Base-by-base conservation (phyloP, 2,329 filamentous ascomycete species). In the Phialocephala sp. region DNA sequence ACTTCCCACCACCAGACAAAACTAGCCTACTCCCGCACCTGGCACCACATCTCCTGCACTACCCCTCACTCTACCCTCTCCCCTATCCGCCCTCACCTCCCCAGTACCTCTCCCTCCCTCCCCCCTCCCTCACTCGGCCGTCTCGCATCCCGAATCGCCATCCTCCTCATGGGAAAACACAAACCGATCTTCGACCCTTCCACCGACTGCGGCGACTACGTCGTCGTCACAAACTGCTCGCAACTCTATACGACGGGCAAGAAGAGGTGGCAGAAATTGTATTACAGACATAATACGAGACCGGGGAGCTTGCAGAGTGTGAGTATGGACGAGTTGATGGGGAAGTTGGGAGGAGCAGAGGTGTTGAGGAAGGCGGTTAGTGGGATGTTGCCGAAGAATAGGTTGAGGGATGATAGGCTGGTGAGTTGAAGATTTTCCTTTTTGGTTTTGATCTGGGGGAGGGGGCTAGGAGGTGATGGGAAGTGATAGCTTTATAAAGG, bases 191-290 rank as follows among this genome's bases (percentile, higher is more conserved):
- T 89, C 82, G 92, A 98, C 81, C 95, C 95, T 1, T 97, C 93
- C 24, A 97, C 94, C 68, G 95, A 99, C 84, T 98, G 95, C 85
- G 95, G 95, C 73, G 95, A 99, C 87, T 99, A 99, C 80, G 94
- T 99, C 14, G 94, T 99, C 0, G 94, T 95, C 60, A 92, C 92
- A 43, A 90, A 93, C 78, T 98, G 95, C 83, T 87, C 91, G 47
- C 89, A 94, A 57, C 84, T 99, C 59, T 89, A 94, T 81, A 90
- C 89, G 1, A 98, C 95, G 8, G 95, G 95, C 72, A 91, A 92
- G 78, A 99, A 99, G 83, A 91, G 89, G 78, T 90, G 87, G 80
- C 92, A 97, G 83, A 99, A 99, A 84, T 89, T 89, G 71, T 99
- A 99, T 85, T 97, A 97, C 84, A 88, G 92, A 62, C 95, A 98